These are phyloP conservation scores for Arabis hirsuta DNA, from an alignment of 345 rosid genomes.

Conservation along the genomic window DNA sequence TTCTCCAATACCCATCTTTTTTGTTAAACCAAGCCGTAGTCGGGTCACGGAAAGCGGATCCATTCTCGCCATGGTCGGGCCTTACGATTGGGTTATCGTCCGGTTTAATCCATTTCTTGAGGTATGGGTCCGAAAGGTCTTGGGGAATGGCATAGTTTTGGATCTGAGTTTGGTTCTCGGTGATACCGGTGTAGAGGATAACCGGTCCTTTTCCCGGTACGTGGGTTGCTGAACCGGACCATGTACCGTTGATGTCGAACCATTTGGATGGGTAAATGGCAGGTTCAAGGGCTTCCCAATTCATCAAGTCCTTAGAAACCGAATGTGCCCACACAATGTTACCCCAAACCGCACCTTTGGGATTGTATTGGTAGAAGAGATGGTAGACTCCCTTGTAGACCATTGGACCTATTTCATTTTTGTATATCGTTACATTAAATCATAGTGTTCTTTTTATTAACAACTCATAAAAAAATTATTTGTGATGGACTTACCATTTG, in stretches of 20 bases:
- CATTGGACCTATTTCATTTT: slow-evolving; percentile 65
- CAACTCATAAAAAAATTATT: background rate
- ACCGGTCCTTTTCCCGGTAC: slow-evolving; percentile 63
- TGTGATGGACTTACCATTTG: slow-evolving; percentile 39
- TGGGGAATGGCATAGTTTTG: slow-evolving; percentile 82
- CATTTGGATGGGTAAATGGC: slow-evolving; percentile 69
- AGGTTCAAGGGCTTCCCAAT: slow-evolving; percentile 69
- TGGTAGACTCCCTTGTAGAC: slow-evolving; percentile 79
- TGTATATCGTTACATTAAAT: background rate
- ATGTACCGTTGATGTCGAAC: slow-evolving; percentile 73
- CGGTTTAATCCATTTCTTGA: slow-evolving; percentile 79
- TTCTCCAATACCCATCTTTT: slow-evolving; percentile 63
- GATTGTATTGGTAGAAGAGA: slow-evolving; percentile 90
- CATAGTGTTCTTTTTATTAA: background rate
- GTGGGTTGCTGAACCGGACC: slow-evolving; percentile 91
- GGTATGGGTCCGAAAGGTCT: slow-evolving; percentile 74
- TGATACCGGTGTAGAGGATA: slow-evolving; percentile 80
- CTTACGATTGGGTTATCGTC: slow-evolving; percentile 61
- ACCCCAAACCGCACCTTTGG: slow-evolving; percentile 90
- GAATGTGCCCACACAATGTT: slow-evolving; percentile 96
- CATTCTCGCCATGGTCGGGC: slow-evolving; percentile 57
- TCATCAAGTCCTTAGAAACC: slow-evolving; percentile 76
- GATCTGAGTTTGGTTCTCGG: slow-evolving; percentile 51
- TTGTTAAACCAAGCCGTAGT: slow-evolving; percentile 77
- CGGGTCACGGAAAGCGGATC: slow-evolving; percentile 85